Evolutionary conservation across 352 stramenopile genomes (phyloP), one percentile per base, ranked within the genome.

Genomic region (Pythium insidiosum): DNA sequence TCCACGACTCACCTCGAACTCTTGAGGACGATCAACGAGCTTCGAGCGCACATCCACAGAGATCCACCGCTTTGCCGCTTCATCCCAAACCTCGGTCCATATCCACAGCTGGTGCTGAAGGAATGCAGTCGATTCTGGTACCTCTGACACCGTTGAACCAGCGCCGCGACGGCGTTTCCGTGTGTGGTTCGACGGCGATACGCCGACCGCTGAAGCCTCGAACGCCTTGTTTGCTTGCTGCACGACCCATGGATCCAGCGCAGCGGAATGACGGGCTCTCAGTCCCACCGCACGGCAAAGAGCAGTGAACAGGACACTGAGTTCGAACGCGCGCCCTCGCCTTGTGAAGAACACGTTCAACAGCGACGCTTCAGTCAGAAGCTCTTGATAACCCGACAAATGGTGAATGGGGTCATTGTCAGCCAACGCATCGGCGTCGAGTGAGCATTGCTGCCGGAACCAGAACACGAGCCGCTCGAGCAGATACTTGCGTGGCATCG

Each of bases 71-170:
- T 61, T 59, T 1, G 23, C 63, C 24, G 72, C 64, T 18, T 63
- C 48, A 35, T 88, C 72, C 5, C 69, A 57, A n/a, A 88, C 73
- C 28, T 92, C 80, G 16, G 53, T 68, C 80, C 80, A 92, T 12
- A 69, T 37, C 67, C 73, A 87, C 30, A 66, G 58, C 31, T 55
- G 57, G 41, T 66, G 48, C 13, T 23, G 31, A 6, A 1, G 9
- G 22, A 31, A 30, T 29, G 21, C 30, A 52, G 12, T 50, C 45
- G 7, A 26, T 20, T 36, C 58, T 26, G 39, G 39, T 23, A 47
- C 26, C 1, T 56, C 42, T 20, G 38, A 19, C 15, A 16, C 38
- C 2, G 36, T 41, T 2, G 18, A 21, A 15, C 29, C 16, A 18
- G 28, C 37, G 35, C 4, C 7, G 26, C 26, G 21, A 13, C 26